Evolutionary conservation across 208 protist genomes (phyloP), one percentile per base, ranked within the genome.

Genomic region (Naegleria gruberi): DNA sequence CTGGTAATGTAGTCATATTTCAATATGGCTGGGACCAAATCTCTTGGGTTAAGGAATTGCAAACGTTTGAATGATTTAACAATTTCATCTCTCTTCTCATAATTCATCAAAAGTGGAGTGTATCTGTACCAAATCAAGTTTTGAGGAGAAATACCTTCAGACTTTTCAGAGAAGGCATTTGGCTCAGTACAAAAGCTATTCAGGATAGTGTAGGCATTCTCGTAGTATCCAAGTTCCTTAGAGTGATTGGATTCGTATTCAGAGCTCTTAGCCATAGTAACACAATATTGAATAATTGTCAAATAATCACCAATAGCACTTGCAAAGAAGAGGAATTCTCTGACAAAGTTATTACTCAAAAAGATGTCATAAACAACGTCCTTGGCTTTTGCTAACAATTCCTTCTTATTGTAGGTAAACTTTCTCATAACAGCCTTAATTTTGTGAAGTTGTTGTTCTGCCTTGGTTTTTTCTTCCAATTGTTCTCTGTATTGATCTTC

Each of bases 41-140:
- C 81, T 34, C 81, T 40, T 84, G 81, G 41, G 10, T 84, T 44
- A 7, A 84, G 40, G 40, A 84, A 84, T 45, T 41, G 81, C n/a
- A 84, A 84, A 19, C 41, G 17, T 26, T 45, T 84, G 10, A 84
- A 84, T 7, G 41, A 45, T 45, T 41, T 46, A 17, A 84, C 34
- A 84, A 84, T 84, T 45, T 84, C 81, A 77, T 77, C 65, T 44
- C 81, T 44, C 40, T 41, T 41, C 19, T 45, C 42, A 84, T 84
- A 44, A 43, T 84, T 84, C 34, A 84, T 84, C 8, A 84, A 43
- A 26, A 45, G 4, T 46, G 81, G 37, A n/a, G 81, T 45, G 17
- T 84, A 84, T 46, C 41, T 17, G 30, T 84, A 84, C 81, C 81
- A 84, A 44, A 84, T 84, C 34, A 37, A 26, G 8, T 77, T 77